Evolutionary conservation across 305 asterid genomes (phyloP).

Genomic region (Andrographis paniculata): DNA sequence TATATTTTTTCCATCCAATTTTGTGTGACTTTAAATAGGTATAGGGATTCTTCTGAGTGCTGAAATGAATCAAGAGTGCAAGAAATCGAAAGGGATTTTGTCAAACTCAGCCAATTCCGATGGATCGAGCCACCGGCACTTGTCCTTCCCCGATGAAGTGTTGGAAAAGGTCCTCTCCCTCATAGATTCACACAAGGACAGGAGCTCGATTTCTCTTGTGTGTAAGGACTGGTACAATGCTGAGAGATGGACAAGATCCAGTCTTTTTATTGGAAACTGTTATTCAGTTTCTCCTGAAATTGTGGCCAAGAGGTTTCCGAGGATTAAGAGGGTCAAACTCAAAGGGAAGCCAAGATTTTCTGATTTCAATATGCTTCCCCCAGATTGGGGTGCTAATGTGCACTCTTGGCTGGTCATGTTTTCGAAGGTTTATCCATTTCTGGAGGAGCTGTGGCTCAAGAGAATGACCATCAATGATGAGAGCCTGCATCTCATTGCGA

Average conservation of each 20-base stretch:
- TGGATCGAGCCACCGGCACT: slow-evolving; percentile 25
- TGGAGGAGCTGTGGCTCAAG: slow-evolving; percentile 79
- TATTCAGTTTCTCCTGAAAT: slow-evolving; percentile 78
- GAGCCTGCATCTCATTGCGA: slow-evolving; percentile 76
- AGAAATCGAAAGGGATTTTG: slow-evolving; percentile 29
- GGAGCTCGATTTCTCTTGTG: slow-evolving; percentile 69
- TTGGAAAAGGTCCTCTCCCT: slow-evolving; percentile 63
- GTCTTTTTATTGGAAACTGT: slow-evolving; percentile 73
- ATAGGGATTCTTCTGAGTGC: slow-evolving; percentile 17
- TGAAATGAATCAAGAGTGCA: slow-evolving; percentile 41
- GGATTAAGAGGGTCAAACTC: slow-evolving; percentile 58
- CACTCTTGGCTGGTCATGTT: slow-evolving; percentile 62
- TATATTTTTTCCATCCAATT: too few species aligned
- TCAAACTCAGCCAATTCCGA: slow-evolving; percentile 29
- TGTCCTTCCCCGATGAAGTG: slow-evolving; percentile 70
- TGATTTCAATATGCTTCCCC: slow-evolving; percentile 71
- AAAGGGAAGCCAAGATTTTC: slow-evolving; percentile 85
- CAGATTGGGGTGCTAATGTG: slow-evolving; percentile 76
- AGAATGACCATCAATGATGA: slow-evolving; percentile 70
- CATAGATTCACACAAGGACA: slow-evolving; percentile 49
- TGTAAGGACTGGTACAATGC: slow-evolving; percentile 79
- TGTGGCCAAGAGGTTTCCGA: slow-evolving; percentile 63
- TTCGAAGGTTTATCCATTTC: slow-evolving; percentile 65
- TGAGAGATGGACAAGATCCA: slow-evolving; percentile 75
- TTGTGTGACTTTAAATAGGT: slow-evolving; percentile 18